phyloP scores from a whole-genome alignment of 768 basidiomycete species.

The Tulasnella sp. region DNA sequence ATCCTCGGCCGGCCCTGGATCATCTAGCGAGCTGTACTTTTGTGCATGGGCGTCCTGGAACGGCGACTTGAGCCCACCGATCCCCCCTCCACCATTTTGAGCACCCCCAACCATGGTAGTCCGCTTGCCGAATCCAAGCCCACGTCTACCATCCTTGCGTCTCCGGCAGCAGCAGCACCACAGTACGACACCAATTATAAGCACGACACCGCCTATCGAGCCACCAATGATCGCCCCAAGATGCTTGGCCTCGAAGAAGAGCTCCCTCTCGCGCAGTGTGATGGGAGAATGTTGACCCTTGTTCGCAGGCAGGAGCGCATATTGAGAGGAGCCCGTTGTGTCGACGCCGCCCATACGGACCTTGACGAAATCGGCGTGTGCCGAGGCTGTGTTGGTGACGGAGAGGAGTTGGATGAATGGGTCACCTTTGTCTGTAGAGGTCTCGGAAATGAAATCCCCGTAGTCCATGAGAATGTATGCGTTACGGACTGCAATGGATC shows the following conservation, averaged over 20 bases:
- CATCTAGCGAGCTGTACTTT: no score
- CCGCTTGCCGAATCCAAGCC: no score
- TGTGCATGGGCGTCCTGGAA: no score
- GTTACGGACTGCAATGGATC: constrained; percentile 42
- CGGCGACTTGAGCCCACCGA: no score
- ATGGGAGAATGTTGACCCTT: not conserved
- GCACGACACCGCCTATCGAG: no score
- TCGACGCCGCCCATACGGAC: constrained; percentile 50
- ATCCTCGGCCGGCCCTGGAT: no score
- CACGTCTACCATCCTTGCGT: no score
- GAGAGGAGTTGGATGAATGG: constrained; percentile 58
- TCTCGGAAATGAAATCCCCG: constrained; percentile 45
- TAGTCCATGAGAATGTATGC: constrained; percentile 53
- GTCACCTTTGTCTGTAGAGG: constrained; percentile 32
- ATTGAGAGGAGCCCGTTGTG: constrained; percentile 39
- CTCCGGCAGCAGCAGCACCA: no score
- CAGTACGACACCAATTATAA: no score
- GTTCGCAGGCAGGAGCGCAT: not conserved
- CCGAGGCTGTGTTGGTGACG: constrained; percentile 39
- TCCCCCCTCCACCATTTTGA: no score
- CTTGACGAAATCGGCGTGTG: constrained; percentile 55
- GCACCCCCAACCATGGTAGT: no score
- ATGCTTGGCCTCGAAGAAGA: not conserved
- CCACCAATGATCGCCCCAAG: no score
- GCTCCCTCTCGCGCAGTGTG: not conserved